Evolutionary conservation across 1,284 basidiomycete genomes (phyloP), one percentile per base, ranked within the genome.

Genomic region (Cystobasidium sp.): DNA sequence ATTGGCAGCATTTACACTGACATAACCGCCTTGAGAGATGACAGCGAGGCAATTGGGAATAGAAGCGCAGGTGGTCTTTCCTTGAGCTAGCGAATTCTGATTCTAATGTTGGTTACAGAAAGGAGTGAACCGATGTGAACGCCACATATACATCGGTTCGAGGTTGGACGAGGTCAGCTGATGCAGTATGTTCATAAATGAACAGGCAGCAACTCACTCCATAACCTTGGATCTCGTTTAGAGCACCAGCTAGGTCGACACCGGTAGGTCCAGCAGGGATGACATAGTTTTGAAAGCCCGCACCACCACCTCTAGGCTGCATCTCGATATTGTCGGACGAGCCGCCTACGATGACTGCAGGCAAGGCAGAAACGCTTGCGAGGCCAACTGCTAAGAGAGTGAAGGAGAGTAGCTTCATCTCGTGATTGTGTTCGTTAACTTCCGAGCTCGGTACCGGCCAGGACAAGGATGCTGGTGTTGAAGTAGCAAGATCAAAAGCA

Each of bases 201-300:
- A 41, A 20, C 1, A 14, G 56, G 16, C 14, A n/a, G 20, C 46
- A 14, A 49, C 37, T 59, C 56, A 59, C 56, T 1, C 56, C 56
- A n/a, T 59, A 59, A 39, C 39, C 39, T 6, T 31, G 18, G n/a
- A 59, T 41, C 56, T 59, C 56, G 5, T 41, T 9, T 1, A 59
- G 37, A 59, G 56, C 56, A 43, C 56, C 56, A 18, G 56, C 56
- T 31, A 43, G 56, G 39, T 59, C 56, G 39, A 59, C 56, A 41
- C 56, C 56, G n/a, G 56, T 59, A 43, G 56, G 56, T n/a, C 56
- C 56, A 59, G 56, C 37, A 10, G n/a, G 9, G 1, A 59, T 59
- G 14, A 59, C 39, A 59, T 59, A 59, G 56, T 59, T 31, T 24
- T 59, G 37, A 24, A 59, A 59, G 37, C 56, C 56, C 4, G 18